Evolutionary conservation across 208 protist genomes (phyloP), one percentile per base, ranked within the genome.

Genomic region (Leishmania amazonensis): DNA sequence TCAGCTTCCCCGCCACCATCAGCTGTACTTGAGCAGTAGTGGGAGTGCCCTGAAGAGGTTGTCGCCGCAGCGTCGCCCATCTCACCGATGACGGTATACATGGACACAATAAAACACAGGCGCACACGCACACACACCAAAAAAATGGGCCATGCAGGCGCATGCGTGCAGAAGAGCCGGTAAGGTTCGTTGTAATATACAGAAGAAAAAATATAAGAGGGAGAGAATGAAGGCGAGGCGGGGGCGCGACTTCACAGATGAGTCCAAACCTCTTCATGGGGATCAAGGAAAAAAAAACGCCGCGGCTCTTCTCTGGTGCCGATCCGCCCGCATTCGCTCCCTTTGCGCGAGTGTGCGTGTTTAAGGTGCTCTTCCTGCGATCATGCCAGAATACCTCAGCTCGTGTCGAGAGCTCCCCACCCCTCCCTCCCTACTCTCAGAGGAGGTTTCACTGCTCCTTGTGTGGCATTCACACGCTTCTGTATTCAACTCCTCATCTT

Each of bases 211-310:
- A 67, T 35, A 64, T 11, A 64, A 31, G 58, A 68, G 17, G 28
- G 31, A 13, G 62, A 15, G 31, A 35, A 15, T 6, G 11, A 68
- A 68, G 31, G 17, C 62, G 31, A 68, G 17, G 15, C 13, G 15
- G 24, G 62, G 6, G 15, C 62, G 62, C 21, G 3, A 13, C 40
- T 24, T 45, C 40, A 19, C 38, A 21, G 65, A 47, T 72, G 31
- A 42, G 7, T 24, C 40, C 8, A 28, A 28, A 13, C 21, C 7
- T 72, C 40, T n/a, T 72, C 40, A 24, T 8, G 19, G n/a, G n/a
- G 21, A 38, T 8, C 71, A 15, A 75, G 21, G 58, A 75, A 76
- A 79, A 64, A 73, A 60, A 62, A 71, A 64, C 40, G n/a, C 28
- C 17, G 54, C 17, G 4, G 17, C 17, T 47, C 42, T 49, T 17